Evolutionary conservation across 176 grass and related monocot genomes (phyloP).

Genomic region (Ananas comosus): DNA sequence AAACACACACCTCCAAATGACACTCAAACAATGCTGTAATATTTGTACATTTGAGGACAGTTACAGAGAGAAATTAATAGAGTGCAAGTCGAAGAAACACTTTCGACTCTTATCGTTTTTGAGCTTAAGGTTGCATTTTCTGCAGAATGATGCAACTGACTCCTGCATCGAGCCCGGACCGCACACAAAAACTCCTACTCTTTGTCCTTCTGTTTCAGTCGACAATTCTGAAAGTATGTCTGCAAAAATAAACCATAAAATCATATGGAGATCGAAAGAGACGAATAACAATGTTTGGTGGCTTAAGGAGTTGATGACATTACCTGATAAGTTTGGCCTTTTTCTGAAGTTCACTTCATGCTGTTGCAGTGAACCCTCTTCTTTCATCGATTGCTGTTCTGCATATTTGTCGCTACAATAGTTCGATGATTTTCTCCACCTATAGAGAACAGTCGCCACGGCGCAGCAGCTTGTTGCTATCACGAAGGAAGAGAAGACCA

Average conservation of each 20-base stretch:
- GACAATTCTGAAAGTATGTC: constrained; percentile 24
- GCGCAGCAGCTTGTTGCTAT: constrained; percentile 27
- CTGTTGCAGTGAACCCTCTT: constrained; percentile 8
- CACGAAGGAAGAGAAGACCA: constrained; percentile 25
- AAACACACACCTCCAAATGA: too few relatives aligned
- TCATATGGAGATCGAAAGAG: neutral
- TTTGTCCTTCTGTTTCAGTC: constrained; percentile 11
- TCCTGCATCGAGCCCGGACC: constrained; percentile 37
- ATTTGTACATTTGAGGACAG: too few relatives aligned
- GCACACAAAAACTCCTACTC: constrained; percentile 34
- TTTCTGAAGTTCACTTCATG: constrained; percentile 30
- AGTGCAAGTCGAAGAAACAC: constrained; percentile 19
- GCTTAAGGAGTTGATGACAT: neutral
- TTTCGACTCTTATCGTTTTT: neutral
- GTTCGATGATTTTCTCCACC: constrained; percentile 7
- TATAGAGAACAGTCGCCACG: constrained; percentile 15
- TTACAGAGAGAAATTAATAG: constrained; percentile 32
- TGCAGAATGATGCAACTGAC: constrained; percentile 36
- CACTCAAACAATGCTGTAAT: too few relatives aligned
- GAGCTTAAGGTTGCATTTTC: neutral
- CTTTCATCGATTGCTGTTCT: neutral
- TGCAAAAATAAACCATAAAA: constrained; percentile 8
- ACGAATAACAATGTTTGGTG: neutral
- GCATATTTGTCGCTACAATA: neutral
- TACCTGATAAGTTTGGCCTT: constrained; percentile 39